Evolutionary conservation across 1,284 basidiomycete species (phyloP).

Genomic region (Heterobasidion irregulare): DNA sequence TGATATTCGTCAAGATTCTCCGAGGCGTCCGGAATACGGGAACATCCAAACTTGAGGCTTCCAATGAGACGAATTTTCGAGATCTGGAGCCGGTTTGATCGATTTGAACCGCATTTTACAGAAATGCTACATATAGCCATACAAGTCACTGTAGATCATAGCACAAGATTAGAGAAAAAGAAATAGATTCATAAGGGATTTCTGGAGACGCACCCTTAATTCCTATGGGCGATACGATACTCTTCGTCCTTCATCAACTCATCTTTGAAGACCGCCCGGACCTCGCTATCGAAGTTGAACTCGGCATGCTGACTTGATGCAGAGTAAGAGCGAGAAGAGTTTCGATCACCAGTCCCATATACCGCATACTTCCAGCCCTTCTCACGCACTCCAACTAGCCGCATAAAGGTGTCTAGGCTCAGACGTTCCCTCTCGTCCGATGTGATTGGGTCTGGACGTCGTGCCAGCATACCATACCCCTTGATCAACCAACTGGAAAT

Average conservation of each 20-base stretch:
- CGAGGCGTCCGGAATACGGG: no score
- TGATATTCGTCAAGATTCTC: no score
- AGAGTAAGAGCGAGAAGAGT: not conserved
- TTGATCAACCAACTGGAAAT: not conserved
- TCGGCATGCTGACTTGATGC: not conserved
- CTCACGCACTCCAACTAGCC: not conserved
- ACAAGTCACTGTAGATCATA: no score
- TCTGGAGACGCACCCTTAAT: no score
- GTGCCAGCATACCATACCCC: not conserved
- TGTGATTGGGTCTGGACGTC: not conserved
- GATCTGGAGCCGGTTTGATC: no score
- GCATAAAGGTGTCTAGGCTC: not conserved
- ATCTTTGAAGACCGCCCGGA: not conserved
- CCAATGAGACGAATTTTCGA: no score
- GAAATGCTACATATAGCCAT: no score
- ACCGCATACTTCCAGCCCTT: not conserved
- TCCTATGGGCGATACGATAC: no score
- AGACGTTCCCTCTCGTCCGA: not conserved
- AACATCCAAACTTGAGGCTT: no score
- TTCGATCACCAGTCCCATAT: not conserved
- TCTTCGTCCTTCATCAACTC: not conserved
- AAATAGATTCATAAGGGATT: no score
- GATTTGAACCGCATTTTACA: no score
- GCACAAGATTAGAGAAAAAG: no score
- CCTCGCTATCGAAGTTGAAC: not conserved